phyloP scores from a whole-genome alignment of 805 yeast species.

The Jamesozyma rosinii region DNA sequence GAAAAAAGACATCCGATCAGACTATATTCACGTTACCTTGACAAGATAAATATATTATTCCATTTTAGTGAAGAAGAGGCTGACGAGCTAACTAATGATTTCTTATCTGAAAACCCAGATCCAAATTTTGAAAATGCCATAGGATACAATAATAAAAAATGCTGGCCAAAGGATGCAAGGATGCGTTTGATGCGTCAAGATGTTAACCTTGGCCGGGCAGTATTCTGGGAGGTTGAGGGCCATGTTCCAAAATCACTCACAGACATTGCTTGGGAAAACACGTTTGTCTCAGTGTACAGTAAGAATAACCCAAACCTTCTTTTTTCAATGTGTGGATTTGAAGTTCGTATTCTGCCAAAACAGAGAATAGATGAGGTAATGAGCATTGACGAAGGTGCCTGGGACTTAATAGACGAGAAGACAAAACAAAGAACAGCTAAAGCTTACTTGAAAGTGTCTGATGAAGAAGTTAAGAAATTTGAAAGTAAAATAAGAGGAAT shows the following conservation, averaged over 20 bases:
- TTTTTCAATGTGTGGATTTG: slow-evolving; percentile 92
- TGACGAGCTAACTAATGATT: slow-evolving; percentile 65
- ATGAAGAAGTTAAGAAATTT: slow-evolving; percentile 70
- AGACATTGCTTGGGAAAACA: slow-evolving; percentile 65
- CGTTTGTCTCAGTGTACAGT: slow-evolving; percentile 82
- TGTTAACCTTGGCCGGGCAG: slow-evolving; percentile 86
- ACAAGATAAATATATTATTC: slow-evolving; percentile 70
- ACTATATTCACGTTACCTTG: slow-evolving; percentile 73
- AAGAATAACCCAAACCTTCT: slow-evolving; percentile 81
- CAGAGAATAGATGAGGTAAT: slow-evolving; percentile 44
- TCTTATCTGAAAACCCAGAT: slow-evolving; percentile 77
- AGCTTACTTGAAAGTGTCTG: slow-evolving; percentile 77
- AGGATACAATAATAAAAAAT: slow-evolving; percentile 77
- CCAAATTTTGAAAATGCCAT: slow-evolving; percentile 81
- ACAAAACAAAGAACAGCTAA: slow-evolving; percentile 83
- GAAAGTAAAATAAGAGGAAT: slow-evolving; percentile 79
- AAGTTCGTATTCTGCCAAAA: slow-evolving; percentile 78
- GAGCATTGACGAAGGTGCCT: slow-evolving; percentile 70
- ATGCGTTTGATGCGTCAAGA: slow-evolving; percentile 88
- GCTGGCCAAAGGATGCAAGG: slow-evolving; percentile 91
- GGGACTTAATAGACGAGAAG: slow-evolving; percentile 69
- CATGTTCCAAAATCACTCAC: slow-evolving; percentile 73
- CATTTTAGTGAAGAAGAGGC: slow-evolving; percentile 67
- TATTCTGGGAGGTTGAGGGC: slow-evolving; percentile 78
- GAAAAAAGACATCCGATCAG: slow-evolving; percentile 71